Evolutionary conservation across 176 grass and related monocot species (phyloP).

Genomic region (Areca catechu): DNA sequence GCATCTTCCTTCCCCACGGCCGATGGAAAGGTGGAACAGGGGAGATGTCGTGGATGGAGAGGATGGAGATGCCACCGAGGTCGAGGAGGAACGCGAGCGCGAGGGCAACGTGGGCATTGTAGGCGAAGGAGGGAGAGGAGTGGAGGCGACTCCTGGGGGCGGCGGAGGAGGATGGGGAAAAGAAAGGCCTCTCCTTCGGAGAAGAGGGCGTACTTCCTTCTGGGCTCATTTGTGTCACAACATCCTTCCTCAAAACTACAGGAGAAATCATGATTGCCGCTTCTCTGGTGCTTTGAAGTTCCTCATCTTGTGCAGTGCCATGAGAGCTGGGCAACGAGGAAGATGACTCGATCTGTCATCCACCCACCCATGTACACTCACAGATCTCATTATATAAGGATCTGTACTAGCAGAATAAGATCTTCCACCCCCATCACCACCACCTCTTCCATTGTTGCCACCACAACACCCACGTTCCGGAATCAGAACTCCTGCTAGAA

Average conservation of each 20-base stretch:
- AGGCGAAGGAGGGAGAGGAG: too few species aligned
- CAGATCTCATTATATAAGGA: conserved; percentile 51
- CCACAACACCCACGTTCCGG: too few species aligned
- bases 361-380: conserved; percentile 68
- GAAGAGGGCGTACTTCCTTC: conserved; percentile 62
- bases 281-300: conserved; percentile 30
- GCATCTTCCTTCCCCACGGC: too few species aligned
- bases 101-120: too few species aligned
- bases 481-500: too few species aligned
- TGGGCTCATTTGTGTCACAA: conserved; percentile 89
- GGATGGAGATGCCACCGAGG: too few species aligned
- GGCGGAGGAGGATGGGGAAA: conserved; percentile 61
- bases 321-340: too few species aligned
- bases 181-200: conserved; percentile 48
- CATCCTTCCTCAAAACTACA: conserved; percentile 66
- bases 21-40: too few species aligned
- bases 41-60: too few species aligned
- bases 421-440: conserved; percentile 20
- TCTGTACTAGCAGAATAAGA: conserved; percentile 49
- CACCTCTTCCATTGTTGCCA: conserved; percentile 34
- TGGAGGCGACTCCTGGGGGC: too few species aligned
- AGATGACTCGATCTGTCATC: conserved; percentile 90
- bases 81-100: too few species aligned
- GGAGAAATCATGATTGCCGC: conserved; percentile 40
- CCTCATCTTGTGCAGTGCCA: conserved; percentile 88